Conservation (phyloP, 495 filamentous ascomycete species). For the Neurospora sublineolata region DNA sequence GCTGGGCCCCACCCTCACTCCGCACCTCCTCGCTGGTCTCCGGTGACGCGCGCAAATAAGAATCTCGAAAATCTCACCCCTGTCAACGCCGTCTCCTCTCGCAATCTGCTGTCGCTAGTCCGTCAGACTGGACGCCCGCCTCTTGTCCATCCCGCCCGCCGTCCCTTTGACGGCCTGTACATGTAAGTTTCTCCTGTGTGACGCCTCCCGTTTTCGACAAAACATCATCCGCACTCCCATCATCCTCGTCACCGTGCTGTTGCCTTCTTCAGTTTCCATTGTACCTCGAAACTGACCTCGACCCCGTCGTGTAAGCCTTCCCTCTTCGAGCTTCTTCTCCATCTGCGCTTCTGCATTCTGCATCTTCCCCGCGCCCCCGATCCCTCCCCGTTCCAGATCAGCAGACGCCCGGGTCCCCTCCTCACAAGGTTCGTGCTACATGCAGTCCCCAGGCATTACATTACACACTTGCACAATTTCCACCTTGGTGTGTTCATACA, state of each 20-base stretch:
- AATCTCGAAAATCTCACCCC: slow-evolving; percentile 8
- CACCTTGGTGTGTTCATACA: not conserved
- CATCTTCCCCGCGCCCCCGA: not conserved
- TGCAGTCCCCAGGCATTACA: not conserved
- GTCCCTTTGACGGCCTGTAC: not conserved
- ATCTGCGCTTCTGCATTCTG: not conserved
- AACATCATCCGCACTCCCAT: not conserved
- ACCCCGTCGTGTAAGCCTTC: not conserved
- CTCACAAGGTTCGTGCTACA: not conserved
- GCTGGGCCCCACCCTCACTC: slow-evolving; percentile 6
- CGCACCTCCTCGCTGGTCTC: slow-evolving; percentile 1
- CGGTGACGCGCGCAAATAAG: slow-evolving; percentile 16
- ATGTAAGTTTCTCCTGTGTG: not conserved
- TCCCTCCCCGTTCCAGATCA: not conserved
- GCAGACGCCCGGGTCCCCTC: not conserved
- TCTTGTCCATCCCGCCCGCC: not conserved
- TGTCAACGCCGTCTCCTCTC: slow-evolving; percentile 7
- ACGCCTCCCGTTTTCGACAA: not conserved
- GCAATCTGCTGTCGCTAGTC: slow-evolving; percentile 4
- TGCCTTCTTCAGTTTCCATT: not conserved
- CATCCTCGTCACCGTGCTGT: not conserved
- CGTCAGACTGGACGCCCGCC: slow-evolving; percentile 2
- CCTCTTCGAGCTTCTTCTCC: not conserved
- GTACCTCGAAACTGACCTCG: not conserved
- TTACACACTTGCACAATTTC: not conserved